Conservation (phyloP, 495 filamentous ascomycete species). For the Evansstolkia leycettana region DNA sequence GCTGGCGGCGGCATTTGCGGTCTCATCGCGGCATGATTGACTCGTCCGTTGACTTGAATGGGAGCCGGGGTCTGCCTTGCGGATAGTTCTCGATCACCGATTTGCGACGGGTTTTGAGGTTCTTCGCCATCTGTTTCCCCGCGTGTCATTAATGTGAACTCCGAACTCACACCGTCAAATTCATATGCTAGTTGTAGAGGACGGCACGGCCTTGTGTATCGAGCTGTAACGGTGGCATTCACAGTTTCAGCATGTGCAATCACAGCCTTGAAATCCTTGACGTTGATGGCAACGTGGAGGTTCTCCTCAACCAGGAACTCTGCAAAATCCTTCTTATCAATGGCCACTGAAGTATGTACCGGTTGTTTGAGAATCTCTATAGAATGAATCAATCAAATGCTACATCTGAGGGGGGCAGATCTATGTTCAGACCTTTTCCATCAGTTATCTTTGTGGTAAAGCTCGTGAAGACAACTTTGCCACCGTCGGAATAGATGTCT, state of each 20-base stretch:
- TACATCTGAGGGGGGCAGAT: too few species aligned
- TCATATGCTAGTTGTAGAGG: conserved; percentile 77
- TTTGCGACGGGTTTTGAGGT: conserved; percentile 17
- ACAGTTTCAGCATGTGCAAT: conserved; percentile 72
- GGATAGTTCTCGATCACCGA: conserved; percentile 19
- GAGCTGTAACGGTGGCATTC: conserved; percentile 56
- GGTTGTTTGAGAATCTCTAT: conserved; percentile 85
- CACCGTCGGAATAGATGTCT: conserved; percentile 68
- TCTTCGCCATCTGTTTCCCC: conserved; percentile 53
- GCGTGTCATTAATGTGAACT: conserved; percentile 91
- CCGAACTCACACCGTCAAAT: conserved; percentile 60
- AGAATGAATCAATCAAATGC: neutral
- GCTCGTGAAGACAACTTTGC: conserved; percentile 70
- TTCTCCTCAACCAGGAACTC: conserved; percentile 65
- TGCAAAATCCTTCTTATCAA: conserved; percentile 80
- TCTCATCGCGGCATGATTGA: neutral
- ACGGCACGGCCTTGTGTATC: conserved; percentile 65
- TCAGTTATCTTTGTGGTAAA: conserved; percentile 85
- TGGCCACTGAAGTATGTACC: conserved; percentile 79
- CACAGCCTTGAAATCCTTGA: conserved; percentile 92
- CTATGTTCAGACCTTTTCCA: conserved; percentile 51
- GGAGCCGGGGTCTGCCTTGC: conserved; percentile 18
- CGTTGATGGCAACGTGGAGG: conserved; percentile 75
- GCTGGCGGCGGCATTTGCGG: conserved; percentile 14
- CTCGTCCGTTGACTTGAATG: conserved; percentile 4